Conservation (phyloP, 75 land plant species). For the Chamaecyparis obtusa region DNA sequence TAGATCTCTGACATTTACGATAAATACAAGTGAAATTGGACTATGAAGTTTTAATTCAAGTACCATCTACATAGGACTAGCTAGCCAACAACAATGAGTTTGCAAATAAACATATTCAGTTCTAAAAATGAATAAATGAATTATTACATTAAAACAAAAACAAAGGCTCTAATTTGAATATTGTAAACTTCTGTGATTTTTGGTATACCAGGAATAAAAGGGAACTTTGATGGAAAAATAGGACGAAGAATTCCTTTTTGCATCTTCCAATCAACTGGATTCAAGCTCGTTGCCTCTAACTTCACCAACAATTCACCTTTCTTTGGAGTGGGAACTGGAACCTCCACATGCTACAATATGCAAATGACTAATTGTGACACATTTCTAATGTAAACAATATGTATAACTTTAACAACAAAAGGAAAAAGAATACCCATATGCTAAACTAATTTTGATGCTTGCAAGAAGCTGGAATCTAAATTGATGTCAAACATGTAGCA, state of each 20-base stretch:
- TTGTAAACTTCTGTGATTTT: not conserved
- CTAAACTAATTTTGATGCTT: not conserved
- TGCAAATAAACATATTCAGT: not conserved
- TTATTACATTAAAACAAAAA: not conserved
- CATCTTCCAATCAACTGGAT: constrained; percentile 86
- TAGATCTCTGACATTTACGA: not conserved
- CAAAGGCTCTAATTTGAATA: not conserved
- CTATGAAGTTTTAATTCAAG: not conserved
- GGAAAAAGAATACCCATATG: not conserved
- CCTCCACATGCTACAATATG: constrained; percentile 65
- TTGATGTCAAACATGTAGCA: not conserved
- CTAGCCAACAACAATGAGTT: not conserved
- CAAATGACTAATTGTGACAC: not conserved
- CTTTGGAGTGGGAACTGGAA: constrained; percentile 66
- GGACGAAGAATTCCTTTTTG: constrained; percentile 62
- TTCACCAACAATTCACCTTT: constrained; percentile 69
- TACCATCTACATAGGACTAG: not conserved
- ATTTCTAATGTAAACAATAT: not conserved
- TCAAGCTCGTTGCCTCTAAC: constrained; percentile 65
- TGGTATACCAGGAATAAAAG: constrained; percentile 56
- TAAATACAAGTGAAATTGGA: not conserved
- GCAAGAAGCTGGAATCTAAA: not conserved
- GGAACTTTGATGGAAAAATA: constrained; percentile 61
- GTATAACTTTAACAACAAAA: not conserved
- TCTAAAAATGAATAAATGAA: not conserved